These are phyloP conservation scores for Aspergillus terreus DNA, from an alignment of 2,329 filamentous ascomycete species.

Conservation along the genomic window DNA sequence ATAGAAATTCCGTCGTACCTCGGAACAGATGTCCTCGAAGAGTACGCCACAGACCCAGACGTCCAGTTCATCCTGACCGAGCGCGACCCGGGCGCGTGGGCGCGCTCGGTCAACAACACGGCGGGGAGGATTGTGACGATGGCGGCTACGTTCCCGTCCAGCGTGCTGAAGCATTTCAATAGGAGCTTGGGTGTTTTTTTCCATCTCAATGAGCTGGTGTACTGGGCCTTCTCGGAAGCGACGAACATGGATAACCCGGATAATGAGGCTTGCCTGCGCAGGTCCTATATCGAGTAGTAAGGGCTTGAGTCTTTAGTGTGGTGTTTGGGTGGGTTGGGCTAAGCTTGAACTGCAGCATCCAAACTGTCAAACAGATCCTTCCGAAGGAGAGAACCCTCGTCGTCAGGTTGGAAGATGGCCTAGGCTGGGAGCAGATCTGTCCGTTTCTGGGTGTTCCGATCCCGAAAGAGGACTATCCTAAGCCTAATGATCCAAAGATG, in stretches of 20 bases:
- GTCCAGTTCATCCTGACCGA: neutral
- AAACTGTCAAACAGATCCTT: neutral
- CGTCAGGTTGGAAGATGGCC: neutral
- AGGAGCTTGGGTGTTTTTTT: neutral
- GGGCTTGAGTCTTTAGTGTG: neutral
- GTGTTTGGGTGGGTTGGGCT: neutral
- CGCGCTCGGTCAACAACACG: neutral
- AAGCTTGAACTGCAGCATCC: neutral
- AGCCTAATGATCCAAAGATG: neutral
- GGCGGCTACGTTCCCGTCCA: neutral
- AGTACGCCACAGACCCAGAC: neutral
- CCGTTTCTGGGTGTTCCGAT: neutral
- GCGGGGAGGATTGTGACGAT: neutral
- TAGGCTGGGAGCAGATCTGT: neutral
- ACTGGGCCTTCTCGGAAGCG: neutral
- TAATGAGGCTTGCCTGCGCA: neutral
- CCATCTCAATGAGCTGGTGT: neutral
- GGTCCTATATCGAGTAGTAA: neutral
- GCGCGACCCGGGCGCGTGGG: neutral
- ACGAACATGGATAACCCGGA: neutral
- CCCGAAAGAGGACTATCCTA: neutral
- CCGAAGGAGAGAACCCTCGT: neutral
- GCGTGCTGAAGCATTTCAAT: neutral
- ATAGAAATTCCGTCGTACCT: neutral
- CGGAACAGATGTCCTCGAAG: neutral